These are phyloP conservation scores for Polyporus arcularius DNA, from an alignment of 768 basidiomycete species.

Conservation along the genomic window DNA sequence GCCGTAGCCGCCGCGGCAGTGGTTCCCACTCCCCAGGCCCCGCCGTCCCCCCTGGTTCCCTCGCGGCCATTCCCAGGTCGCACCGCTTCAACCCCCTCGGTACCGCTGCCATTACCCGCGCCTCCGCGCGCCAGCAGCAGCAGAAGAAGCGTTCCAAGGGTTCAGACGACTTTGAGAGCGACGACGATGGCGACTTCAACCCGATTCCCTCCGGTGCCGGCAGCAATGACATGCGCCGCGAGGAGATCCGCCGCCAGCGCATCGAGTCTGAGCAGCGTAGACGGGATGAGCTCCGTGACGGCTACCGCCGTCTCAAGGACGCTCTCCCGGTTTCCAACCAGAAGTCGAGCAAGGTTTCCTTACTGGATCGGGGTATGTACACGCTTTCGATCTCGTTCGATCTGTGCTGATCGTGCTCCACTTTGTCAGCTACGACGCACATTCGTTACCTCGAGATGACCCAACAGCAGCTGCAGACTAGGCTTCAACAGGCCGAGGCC, in stretches of 20 bases:
- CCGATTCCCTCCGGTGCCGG: slow-evolving; percentile 45
- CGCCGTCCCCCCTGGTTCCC: slow-evolving; percentile 45
- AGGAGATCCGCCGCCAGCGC: slow-evolving; percentile 88
- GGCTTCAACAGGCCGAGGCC: slow-evolving; percentile 75
- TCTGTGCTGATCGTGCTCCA: slow-evolving; percentile 16
- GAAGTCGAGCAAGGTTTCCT: slow-evolving; percentile 89
- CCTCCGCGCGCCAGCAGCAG: slow-evolving; percentile 46
- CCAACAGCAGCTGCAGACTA: slow-evolving; percentile 71
- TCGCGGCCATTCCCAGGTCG: slow-evolving; percentile 67
- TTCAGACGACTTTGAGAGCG: slow-evolving; percentile 63
- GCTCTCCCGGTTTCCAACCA: slow-evolving; percentile 88
- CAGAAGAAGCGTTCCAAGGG: slow-evolving; percentile 44
- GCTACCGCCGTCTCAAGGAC: slow-evolving; percentile 88
- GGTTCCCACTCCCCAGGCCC: slow-evolving; percentile 56
- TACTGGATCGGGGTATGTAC: slow-evolving; percentile 77
- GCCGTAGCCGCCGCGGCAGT: slow-evolving; percentile 67
- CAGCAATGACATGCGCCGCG: slow-evolving; percentile 72
- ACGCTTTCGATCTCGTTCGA: slow-evolving; percentile 1
- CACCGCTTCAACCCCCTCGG: slow-evolving; percentile 78
- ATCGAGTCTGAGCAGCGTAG: slow-evolving; percentile 93
- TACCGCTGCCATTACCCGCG: slow-evolving; percentile 47
- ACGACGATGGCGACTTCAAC: slow-evolving; percentile 77
- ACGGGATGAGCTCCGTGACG: slow-evolving; percentile 90
- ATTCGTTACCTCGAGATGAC: slow-evolving; percentile 86
- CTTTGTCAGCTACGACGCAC: slow-evolving; percentile 68